Evolutionary conservation across 78 protist genomes (phyloP).

Genomic region (Guillardia theta): DNA sequence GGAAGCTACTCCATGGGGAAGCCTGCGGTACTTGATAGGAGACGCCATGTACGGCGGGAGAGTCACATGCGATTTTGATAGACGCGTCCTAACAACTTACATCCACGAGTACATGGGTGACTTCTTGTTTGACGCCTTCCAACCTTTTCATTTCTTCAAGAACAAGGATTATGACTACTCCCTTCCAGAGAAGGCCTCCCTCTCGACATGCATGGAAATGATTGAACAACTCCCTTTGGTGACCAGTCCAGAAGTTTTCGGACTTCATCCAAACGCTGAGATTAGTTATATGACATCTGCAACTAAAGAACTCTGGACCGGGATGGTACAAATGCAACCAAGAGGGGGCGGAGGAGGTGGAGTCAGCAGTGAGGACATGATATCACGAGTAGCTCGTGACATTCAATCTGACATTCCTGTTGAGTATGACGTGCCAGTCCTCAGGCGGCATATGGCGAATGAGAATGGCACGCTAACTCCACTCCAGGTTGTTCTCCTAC

Average conservation of each 20-base stretch:
- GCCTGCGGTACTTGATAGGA: slow-evolving; percentile 88
- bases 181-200: slow-evolving; percentile 40
- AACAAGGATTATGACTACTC: slow-evolving; percentile 45
- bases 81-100: slow-evolving; percentile 87
- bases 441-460: background rate
- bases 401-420: slow-evolving; percentile 54
- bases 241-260: slow-evolving; percentile 86
- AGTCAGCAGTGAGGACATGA: slow-evolving; percentile 51
- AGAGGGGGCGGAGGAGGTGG: slow-evolving; percentile 61
- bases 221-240: slow-evolving; percentile 69
- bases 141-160: slow-evolving; percentile 81
- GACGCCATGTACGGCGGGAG: slow-evolving; percentile 97
- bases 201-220: background rate
- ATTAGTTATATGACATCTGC: slow-evolving; percentile 73
- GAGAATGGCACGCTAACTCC: slow-evolving; percentile 44
- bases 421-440: slow-evolving; percentile 54
- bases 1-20: slow-evolving; percentile 80
- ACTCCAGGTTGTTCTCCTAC: slow-evolving; percentile 79
- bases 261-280: slow-evolving; percentile 92
- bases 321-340: slow-evolving; percentile 78
- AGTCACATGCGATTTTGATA: slow-evolving; percentile 85
- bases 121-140: slow-evolving; percentile 89
- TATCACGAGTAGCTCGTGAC: slow-evolving; percentile 26
- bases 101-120: slow-evolving; percentile 93
- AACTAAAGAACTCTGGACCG: slow-evolving; percentile 61